Base-by-base conservation (phyloP, 2,329 filamentous ascomycete genomes). In the Helminthosporium solani region DNA sequence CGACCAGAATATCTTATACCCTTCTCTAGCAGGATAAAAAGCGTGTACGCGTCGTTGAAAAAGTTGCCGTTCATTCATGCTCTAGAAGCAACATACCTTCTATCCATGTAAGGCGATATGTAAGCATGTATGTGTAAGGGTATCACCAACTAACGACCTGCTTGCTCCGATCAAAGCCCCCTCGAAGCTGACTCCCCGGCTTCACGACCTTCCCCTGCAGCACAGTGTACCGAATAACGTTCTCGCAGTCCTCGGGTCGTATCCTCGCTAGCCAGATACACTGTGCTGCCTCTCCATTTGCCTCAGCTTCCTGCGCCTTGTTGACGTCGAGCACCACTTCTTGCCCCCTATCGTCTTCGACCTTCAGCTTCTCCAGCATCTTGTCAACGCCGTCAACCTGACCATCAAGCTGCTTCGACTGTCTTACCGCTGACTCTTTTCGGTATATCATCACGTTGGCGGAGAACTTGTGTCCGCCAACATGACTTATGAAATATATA, bases 401-500 rank as follows among this genome's bases (percentile, higher is more conserved):
- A 1, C 55, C 59, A 11, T 62, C 56, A 5, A 47, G 41, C 23
- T 58, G 35, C 18, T 52, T 55, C 3, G 56, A 50, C 15, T 44
- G 50, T 20, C 57, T 48, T 0, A 63, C 46, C 0, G 56, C 61
- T 1, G 63, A 61, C 0, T 61, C 76, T 15, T 80, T 79, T 8
- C 94, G 81, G 70, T 99, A 97, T 1, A 99, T 78, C 76, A 99
- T 88, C 58, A 97, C 83, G 62, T 99, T 99, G 21, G 94, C 94
- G 37, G 86, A 85, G 73, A 95, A 97, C 75, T 96, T 96, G 76
- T 99, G 94, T 0, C 94, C 94, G 21, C 94, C 94, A 2, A 96
- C 90, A 65, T 99, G 94, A 57, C 85, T 92, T 64, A 97, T 95
- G 67, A 96, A 97, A 73, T 96, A 96, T 54, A 99, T 88, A 0